Evolutionary conservation across 2,329 filamentous ascomycete species (phyloP).

Genomic region (Cercospora brassicicola): DNA sequence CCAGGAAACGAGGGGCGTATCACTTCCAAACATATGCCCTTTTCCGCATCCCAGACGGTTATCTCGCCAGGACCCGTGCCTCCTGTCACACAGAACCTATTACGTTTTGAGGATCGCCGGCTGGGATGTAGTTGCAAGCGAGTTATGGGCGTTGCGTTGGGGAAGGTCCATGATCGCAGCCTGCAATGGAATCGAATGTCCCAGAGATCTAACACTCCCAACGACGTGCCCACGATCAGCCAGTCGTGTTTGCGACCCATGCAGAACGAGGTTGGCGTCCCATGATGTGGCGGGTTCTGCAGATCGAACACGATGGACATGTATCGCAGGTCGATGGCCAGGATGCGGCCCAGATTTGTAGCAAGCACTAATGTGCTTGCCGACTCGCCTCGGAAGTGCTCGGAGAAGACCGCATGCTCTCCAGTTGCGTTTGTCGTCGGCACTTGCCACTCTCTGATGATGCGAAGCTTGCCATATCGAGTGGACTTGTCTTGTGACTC

Average conservation of each 20-base stretch:
- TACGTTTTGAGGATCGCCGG: constrained; percentile 59
- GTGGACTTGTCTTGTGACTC: constrained; percentile 55
- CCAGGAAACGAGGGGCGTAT: constrained; percentile 68
- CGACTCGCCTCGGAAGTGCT: constrained; percentile 82
- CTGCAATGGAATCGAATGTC: constrained; percentile 91
- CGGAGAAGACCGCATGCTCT: constrained; percentile 84
- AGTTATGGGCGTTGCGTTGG: constrained; percentile 76
- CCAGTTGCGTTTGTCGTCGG: constrained; percentile 47
- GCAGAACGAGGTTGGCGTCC: constrained; percentile 86
- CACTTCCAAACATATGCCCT: constrained; percentile 81
- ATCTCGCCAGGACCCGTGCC: constrained; percentile 86
- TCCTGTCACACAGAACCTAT: constrained; percentile 84
- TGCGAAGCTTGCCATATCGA: constrained; percentile 74
- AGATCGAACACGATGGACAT: constrained; percentile 81
- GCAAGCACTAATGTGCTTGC: constrained; percentile 81
- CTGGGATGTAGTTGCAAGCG: constrained; percentile 73
- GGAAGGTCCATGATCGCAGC: constrained; percentile 83
- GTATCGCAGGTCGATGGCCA: constrained; percentile 81
- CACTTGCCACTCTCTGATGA: constrained; percentile 80
- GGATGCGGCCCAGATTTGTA: constrained; percentile 78
- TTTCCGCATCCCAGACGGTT: constrained; percentile 94
- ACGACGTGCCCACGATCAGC: constrained; percentile 86
- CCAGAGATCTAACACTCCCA: constrained; percentile 92
- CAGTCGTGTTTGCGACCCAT: constrained; percentile 83
- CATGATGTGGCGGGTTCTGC: constrained; percentile 86